These are phyloP conservation scores for Dendryphion nanum DNA, from an alignment of 2,329 filamentous ascomycete species.

Conservation along the genomic window DNA sequence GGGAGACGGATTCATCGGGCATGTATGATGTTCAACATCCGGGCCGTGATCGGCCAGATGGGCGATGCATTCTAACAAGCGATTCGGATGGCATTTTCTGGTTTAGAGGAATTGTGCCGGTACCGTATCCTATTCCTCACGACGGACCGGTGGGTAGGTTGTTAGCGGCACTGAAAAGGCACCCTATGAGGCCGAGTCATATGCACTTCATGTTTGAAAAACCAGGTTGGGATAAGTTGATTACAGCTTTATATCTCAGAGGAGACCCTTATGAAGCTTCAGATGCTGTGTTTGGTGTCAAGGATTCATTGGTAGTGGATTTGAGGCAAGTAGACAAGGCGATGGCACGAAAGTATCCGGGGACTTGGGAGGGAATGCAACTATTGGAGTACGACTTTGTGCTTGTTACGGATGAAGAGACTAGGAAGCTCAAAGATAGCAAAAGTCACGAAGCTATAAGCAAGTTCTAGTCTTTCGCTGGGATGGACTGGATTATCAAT, in stretches of 20 bases:
- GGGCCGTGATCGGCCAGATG: constrained; percentile 52
- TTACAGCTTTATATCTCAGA: constrained; percentile 66
- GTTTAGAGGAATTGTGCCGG: constrained; percentile 77
- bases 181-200: constrained; percentile 12
- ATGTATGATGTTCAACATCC: constrained; percentile 72
- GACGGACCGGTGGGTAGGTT: constrained; percentile 63
- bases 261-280: constrained; percentile 75
- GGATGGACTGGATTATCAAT: no score
- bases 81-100: constrained; percentile 71
- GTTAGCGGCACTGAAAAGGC: constrained; percentile 6
- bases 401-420: neutral
- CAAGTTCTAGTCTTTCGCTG: neutral
- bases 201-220: constrained; percentile 60
- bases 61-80: constrained; percentile 65
- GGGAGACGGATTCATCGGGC: constrained; percentile 74
- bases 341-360: neutral
- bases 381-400: constrained; percentile 3
- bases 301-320: constrained; percentile 60
- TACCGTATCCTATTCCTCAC: constrained; percentile 77
- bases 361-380: neutral
- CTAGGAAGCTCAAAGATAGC: neutral
- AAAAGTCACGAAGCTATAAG: neutral
- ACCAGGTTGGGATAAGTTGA: constrained; percentile 60
- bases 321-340: constrained; percentile 1
- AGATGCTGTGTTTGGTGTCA: constrained; percentile 81